Evolutionary conservation across 768 basidiomycete genomes (phyloP).

Genomic region (Mycena floridula): DNA sequence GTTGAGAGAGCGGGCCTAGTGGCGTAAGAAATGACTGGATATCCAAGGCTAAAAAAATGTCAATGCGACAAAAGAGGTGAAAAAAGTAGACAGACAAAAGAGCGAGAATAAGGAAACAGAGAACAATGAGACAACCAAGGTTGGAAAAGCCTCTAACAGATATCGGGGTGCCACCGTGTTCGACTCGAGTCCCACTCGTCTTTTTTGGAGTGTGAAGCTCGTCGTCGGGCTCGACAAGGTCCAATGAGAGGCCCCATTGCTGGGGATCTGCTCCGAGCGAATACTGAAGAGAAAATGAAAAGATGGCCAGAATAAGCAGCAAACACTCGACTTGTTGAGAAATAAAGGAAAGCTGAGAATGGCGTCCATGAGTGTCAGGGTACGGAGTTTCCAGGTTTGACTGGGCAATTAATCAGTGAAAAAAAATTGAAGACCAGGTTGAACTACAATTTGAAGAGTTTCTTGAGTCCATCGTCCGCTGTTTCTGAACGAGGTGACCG

Average conservation of each 20-base stretch:
- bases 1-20: conserved; percentile 20
- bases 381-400: conserved; percentile 15
- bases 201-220: conserved; percentile 22
- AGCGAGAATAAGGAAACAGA: conserved; percentile 26
- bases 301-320: not conserved
- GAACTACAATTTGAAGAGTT: not conserved
- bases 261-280: conserved; percentile 48
- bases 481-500: not conserved
- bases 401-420: not conserved
- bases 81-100: conserved; percentile 41
- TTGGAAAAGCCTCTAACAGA: conserved; percentile 66
- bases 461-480: not conserved
- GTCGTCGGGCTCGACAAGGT: conserved; percentile 36
- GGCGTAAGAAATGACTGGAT: conserved; percentile 28
- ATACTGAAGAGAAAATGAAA: conserved; percentile 26
- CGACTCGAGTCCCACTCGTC: conserved; percentile 18
- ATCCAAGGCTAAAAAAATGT: conserved; percentile 24
- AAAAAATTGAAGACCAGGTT: conserved; percentile 2
- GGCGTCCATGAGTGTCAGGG: conserved; percentile 4
- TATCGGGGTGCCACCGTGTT: conserved; percentile 40
- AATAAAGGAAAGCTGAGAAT: conserved; percentile 11
- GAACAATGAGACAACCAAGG: conserved; percentile 43
- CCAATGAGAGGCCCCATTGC: conserved; percentile 45
- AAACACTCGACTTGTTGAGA: conserved; percentile 9
- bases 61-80: conserved; percentile 7